These are phyloP conservation scores for Aquilaria yunnanensis DNA, from an alignment of 345 rosid species.

Conservation along the genomic window DNA sequence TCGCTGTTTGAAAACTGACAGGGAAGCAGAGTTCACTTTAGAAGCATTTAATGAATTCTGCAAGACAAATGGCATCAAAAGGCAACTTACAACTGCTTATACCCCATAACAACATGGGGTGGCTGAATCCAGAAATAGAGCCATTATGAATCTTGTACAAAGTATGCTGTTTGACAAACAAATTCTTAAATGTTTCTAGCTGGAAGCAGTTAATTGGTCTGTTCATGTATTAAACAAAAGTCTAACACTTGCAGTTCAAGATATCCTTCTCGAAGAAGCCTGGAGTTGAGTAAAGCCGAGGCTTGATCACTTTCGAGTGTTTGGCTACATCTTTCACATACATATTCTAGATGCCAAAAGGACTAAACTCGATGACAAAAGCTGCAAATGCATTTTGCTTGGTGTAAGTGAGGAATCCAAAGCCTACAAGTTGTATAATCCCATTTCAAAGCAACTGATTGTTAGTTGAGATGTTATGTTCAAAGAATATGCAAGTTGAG, in stretches of 20 bases:
- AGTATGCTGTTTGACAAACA: background rate
- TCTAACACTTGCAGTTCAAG: too few species aligned
- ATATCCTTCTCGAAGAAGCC: too few species aligned
- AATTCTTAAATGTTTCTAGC: too few species aligned
- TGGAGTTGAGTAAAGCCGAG: too few species aligned
- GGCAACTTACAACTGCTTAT: background rate
- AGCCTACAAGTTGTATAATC: background rate
- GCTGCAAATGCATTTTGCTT: background rate
- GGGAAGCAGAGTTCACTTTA: background rate
- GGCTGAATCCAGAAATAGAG: constrained; percentile 4
- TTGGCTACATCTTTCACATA: too few species aligned
- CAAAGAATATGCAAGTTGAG: background rate
- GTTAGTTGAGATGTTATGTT: background rate
- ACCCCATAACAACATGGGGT: background rate
- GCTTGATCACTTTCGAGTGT: too few species aligned
- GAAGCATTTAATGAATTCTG: background rate
- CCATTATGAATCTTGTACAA: background rate
- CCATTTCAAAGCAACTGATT: background rate
- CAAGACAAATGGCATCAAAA: background rate
- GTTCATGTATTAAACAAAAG: too few species aligned
- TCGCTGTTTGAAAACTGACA: constrained; percentile 2
- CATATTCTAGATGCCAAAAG: too few species aligned
- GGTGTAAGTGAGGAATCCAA: too few species aligned
- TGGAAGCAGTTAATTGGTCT: too few species aligned
- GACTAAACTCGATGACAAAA: background rate